A percentile compares a stretch with the other conserved stretches of the same genome.
phyloP scores from a whole-genome alignment of 75 land plant species.

The Pseudotsuga menziesii region DNA sequence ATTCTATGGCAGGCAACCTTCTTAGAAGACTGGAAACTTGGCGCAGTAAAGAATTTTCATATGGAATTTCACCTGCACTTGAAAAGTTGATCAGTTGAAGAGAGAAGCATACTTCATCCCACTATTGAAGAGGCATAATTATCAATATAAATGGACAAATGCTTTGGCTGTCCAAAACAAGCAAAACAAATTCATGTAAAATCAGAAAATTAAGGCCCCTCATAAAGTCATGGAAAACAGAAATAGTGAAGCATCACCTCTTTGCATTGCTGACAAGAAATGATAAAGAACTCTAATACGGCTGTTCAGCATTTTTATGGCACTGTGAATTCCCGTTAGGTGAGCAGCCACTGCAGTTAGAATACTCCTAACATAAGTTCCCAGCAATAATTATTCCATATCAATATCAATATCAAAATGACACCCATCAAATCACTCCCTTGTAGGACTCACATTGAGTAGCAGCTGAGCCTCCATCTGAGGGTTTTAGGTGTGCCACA shows the following conservation, averaged over 20 bases:
- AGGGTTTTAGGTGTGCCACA: conserved; percentile 96
- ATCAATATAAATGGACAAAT: not conserved
- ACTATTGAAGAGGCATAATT: not conserved
- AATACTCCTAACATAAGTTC: not conserved
- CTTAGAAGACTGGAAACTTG: conserved; percentile 95
- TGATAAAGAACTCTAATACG: conserved; percentile 86
- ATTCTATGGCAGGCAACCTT: conserved; percentile 95
- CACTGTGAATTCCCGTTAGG: conserved; percentile 96
- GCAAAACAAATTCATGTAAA: not conserved
- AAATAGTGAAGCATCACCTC: conserved; percentile 40
- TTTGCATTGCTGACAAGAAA: conserved; percentile 85
- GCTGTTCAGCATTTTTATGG: conserved; percentile 97
- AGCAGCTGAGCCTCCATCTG: conserved; percentile 97
- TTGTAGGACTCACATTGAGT: conserved; percentile 65
- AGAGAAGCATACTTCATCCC: not conserved
- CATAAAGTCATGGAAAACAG: not conserved
- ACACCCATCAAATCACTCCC: conserved; percentile 1
- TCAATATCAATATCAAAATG: not conserved
- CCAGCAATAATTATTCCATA: not conserved
- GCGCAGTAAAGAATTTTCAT: conserved; percentile 84
- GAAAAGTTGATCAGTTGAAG: not conserved
- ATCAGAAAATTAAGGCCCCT: not conserved
- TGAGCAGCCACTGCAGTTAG: conserved; percentile 91
- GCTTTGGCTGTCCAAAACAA: not conserved
- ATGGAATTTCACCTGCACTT: conserved; percentile 67